Evolutionary conservation across 176 grass and related monocot genomes (phyloP).

Genomic region (Alopecurus myosuroides): DNA sequence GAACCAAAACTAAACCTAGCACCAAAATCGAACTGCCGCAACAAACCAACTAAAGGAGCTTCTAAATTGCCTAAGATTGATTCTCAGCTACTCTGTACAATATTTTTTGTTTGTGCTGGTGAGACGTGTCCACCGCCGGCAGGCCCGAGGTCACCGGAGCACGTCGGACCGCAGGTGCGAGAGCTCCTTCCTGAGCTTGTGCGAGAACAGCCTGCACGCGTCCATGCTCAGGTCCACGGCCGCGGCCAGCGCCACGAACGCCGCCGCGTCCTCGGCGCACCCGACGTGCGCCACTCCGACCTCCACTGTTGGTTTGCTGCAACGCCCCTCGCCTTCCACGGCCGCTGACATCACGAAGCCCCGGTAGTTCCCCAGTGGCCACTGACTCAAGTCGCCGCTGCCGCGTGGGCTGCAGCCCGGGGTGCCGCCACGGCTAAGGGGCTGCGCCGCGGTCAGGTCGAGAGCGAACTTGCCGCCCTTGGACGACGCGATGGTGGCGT

Average conservation of each 20-base stretch:
- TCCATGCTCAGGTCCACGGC: constrained; percentile 96
- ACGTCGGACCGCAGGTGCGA: constrained; percentile 37
- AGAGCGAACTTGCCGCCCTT: constrained; percentile 92
- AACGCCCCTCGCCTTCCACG: constrained; percentile 54
- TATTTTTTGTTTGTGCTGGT: not conserved
- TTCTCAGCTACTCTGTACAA: constrained; percentile 38
- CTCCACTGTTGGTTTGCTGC: constrained; percentile 68
- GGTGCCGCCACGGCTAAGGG: constrained; percentile 44
- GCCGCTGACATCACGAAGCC: constrained; percentile 90
- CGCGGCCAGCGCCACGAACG: constrained; percentile 81
- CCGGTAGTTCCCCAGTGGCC: constrained; percentile 63
- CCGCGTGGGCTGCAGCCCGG: constrained; percentile 84
- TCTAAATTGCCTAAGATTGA: not conserved
- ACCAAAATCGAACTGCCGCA: constrained; percentile 36
- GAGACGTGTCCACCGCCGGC: not conserved
- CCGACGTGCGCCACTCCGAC: constrained; percentile 65
- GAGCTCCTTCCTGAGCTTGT: constrained; percentile 85
- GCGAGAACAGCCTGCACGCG: constrained; percentile 89
- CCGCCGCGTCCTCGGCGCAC: constrained; percentile 89
- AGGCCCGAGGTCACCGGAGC: constrained; percentile 31
- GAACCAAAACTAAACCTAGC: constrained; percentile 18
- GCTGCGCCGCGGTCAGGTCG: constrained; percentile 71
- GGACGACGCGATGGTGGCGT: constrained; percentile 44
- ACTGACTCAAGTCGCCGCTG: constrained; percentile 72
- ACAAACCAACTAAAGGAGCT: constrained; percentile 32